These are phyloP conservation scores for Wakefieldia striispora DNA, from an alignment of 768 basidiomycete species.

Conservation along the genomic window DNA sequence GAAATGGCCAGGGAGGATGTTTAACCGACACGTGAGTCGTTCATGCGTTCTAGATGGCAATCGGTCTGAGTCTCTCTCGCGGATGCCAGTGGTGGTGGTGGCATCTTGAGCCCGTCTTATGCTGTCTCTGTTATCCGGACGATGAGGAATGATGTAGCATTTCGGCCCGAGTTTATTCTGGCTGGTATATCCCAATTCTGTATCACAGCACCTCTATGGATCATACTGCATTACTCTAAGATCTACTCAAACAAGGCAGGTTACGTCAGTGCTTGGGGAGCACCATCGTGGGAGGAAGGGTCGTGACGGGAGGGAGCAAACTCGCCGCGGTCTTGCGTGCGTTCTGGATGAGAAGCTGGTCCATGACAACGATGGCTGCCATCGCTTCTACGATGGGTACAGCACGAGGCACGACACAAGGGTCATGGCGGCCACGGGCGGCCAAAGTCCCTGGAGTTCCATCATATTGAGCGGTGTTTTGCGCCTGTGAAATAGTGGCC, in stretches of 20 bases:
- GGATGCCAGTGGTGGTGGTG: conserved; percentile 79
- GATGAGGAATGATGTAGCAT: conserved; percentile 40
- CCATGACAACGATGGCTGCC: conserved; percentile 95
- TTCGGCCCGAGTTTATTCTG: not conserved
- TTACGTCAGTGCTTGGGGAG: conserved; percentile 43
- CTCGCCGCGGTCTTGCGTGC: conserved; percentile 70
- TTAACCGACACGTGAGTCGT: conserved; percentile 65
- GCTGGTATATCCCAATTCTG: not conserved
- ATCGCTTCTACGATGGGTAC: conserved; percentile 98
- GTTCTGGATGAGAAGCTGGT: conserved; percentile 87
- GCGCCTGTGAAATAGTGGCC: conserved; percentile 93
- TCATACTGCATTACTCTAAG: not conserved
- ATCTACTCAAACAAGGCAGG: not conserved
- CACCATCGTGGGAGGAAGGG: conserved; percentile 92
- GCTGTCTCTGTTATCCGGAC: conserved; percentile 61
- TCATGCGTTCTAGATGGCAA: not conserved
- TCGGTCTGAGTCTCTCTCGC: not conserved
- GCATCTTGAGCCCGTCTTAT: conserved; percentile 62
- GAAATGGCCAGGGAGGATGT: conserved; percentile 61
- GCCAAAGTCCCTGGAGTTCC: conserved; percentile 87
- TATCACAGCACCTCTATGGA: conserved; percentile 6
- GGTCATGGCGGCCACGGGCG: conserved; percentile 92
- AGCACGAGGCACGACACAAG: conserved; percentile 95
- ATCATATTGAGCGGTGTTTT: conserved; percentile 90
- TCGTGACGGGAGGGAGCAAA: conserved; percentile 80